These are phyloP conservation scores for Starmera caribaea DNA, from an alignment of 805 yeast species.

Conservation along the genomic window DNA sequence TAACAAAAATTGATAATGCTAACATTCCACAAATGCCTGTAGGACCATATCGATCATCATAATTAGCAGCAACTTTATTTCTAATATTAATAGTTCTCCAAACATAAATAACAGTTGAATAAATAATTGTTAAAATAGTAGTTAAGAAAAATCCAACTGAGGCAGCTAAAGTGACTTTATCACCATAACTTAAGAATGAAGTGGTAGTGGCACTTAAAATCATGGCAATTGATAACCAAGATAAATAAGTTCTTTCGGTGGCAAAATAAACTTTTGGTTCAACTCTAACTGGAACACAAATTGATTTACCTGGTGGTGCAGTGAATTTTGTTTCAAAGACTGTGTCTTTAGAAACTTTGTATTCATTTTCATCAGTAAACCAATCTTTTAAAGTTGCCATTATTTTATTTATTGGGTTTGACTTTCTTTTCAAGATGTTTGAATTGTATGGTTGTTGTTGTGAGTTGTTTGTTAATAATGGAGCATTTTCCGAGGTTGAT, in stretches of 20 bases:
- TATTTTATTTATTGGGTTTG: conserved; percentile 13
- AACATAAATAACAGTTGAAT: conserved; percentile 65
- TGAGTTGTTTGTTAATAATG: conserved; percentile 14
- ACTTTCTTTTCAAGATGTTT: neutral
- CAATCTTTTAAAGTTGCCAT: conserved; percentile 29
- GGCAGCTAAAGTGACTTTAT: conserved; percentile 62
- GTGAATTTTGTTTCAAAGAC: conserved; percentile 44
- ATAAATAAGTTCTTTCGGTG: conserved; percentile 86
- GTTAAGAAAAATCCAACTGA: conserved; percentile 80
- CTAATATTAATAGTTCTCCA: conserved; percentile 81
- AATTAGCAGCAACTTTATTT: conserved; percentile 69
- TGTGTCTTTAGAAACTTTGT: conserved; percentile 57
- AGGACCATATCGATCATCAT: conserved; percentile 86
- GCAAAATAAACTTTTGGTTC: conserved; percentile 99
- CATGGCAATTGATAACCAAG: conserved; percentile 91
- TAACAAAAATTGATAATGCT: conserved; percentile 55
- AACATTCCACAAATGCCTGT: conserved; percentile 68
- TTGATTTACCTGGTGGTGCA: conserved; percentile 84
- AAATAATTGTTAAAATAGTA: conserved; percentile 62
- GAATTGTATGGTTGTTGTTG: conserved; percentile 1
- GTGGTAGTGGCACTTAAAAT: conserved; percentile 85
- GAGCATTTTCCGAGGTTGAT: conserved; percentile 17
- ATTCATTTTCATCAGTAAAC: conserved; percentile 38
- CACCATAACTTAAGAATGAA: conserved; percentile 78
- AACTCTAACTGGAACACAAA: conserved; percentile 89